Base-by-base conservation (phyloP, 2,329 filamentous ascomycete genomes). In the Pyrenophora tritici-repentis region DNA sequence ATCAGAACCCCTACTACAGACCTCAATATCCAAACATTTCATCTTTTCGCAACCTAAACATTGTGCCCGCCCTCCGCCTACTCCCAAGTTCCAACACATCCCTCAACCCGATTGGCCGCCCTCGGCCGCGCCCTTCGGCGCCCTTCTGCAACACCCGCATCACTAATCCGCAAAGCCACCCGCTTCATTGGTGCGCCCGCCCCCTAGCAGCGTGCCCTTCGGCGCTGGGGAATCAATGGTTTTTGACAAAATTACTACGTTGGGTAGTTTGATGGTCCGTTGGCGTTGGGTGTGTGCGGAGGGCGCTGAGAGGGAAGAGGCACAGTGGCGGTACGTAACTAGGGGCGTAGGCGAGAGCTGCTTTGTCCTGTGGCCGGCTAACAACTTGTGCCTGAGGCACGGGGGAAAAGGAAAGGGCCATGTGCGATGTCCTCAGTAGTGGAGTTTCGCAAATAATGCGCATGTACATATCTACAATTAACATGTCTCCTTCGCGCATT, bases 191-290 rank as follows among this genome's bases (percentile, higher is more conserved):
- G 55, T 47, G 18, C 42, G 18, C 17, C 13, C n/a, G 9, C 16
- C 36, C 45, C 41, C 38, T 43, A 37, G n/a, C 34, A 49, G 34
- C 47, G 51, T 49, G 55, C 51, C 55, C 55, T 58, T 58, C 49
- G 42, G 48, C 48, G 43, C 45, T 41, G 32, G 13, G 38, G 5
- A 42, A 47, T 51, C 48, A n/a, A 51, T 8, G 37, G 13, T 18
- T 47, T 47, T 31, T 47, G 18, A 20, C 13, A 42, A 32, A 37
- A 29, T 42, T 51, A 17, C 48, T 37, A 10, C 8, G 26, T 41
- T 24, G n/a, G 48, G 48, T 14, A 47, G 38, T 37, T 51, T 46
- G 35, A 31, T 18, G 6, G 33, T 37, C 18, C 16, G 36, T 14
- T n/a, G 34, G 22, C 22, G 22, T 24, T 18, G 26, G 36, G 40